These are phyloP conservation scores for Aureoboletus auriporus DNA, from an alignment of 768 basidiomycete species.

Conservation along the genomic window DNA sequence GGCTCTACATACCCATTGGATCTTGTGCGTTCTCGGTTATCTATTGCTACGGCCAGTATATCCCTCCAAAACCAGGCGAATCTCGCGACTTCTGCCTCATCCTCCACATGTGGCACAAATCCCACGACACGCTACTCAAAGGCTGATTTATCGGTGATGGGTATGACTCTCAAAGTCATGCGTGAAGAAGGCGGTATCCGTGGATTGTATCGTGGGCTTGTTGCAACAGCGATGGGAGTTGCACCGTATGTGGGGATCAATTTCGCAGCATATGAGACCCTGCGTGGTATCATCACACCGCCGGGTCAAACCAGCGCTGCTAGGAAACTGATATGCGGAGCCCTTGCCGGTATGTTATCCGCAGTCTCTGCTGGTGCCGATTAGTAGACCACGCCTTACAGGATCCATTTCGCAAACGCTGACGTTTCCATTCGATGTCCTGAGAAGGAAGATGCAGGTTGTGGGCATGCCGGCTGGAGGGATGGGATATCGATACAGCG, in stretches of 20 bases:
- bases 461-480: conserved; percentile 66
- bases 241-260: conserved; percentile 91
- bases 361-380: conserved; percentile 1
- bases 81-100: conserved; percentile 19
- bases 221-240: conserved; percentile 83
- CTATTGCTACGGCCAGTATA: conserved; percentile 88
- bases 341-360: conserved; percentile 62
- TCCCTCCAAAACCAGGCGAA: conserved; percentile 31
- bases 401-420: conserved; percentile 92
- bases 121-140: conserved; percentile 38
- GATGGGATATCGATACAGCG: conserved; percentile 64
- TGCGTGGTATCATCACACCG: conserved; percentile 74
- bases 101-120: conserved; percentile 32
- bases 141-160: conserved; percentile 67
- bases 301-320: conserved; percentile 67
- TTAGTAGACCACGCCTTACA: conserved; percentile 19
- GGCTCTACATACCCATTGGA: conserved; percentile 91
- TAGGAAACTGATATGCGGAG: conserved; percentile 81
- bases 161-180: conserved; percentile 90
- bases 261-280: conserved; percentile 88
- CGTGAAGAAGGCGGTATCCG: conserved; percentile 88
- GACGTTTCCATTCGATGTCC: conserved; percentile 94
- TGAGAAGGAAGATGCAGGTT: conserved; percentile 95
- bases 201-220: conserved; percentile 81
- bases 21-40: conserved; percentile 86